Base-by-base conservation (phyloP, 1,284 basidiomycete species). In the Puccinia hordei region DNA sequence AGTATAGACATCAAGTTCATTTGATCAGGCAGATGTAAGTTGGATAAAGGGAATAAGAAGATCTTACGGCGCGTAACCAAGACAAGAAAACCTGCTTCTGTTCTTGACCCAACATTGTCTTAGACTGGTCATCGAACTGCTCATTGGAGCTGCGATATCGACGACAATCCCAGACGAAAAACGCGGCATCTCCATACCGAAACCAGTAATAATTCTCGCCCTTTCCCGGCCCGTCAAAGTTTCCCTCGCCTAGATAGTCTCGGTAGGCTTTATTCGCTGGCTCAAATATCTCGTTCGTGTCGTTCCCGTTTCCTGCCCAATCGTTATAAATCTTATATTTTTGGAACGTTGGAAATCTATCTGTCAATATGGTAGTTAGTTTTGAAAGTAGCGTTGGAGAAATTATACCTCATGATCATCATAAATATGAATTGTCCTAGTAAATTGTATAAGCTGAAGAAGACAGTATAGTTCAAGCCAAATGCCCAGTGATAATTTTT, bases 51-150 rank as follows among this genome's bases (percentile, higher is more conserved):
- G n/a, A 59, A 53, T 51, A 22, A 22, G n/a, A 72, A 55, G 51
- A 82, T 19, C 85, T 19, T 77, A 90, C 90, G 83, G 88, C 88
- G 1, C 87, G 87, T 1, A 91, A 87, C 92, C 92, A 94, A 76
- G 88, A 85, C 82, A 90, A 87, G 65, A 93, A 87, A 0, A 89
- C 90, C 2, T 88, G 86, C 51, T 92, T 87, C 85, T 94, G 92
- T 71, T 86, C 83, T 55, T 89, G 88, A 27, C 93, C 92, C 9
- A 94, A 89, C 90, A 93, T 93, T 0, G 91, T 92, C 81, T 79
- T 82, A 27, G 82, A 82, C 57, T 88, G 87, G 1, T 85, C 83
- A 22, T 80, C 78, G 3, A 57, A 0, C 15, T 82, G 81, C 41
- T 83, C 82, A 63, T 84, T 84, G 77, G 84, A 83, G 41, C 82